Base-by-base conservation (phyloP, 176 grass and related monocot species). In the Carex parvula region DNA sequence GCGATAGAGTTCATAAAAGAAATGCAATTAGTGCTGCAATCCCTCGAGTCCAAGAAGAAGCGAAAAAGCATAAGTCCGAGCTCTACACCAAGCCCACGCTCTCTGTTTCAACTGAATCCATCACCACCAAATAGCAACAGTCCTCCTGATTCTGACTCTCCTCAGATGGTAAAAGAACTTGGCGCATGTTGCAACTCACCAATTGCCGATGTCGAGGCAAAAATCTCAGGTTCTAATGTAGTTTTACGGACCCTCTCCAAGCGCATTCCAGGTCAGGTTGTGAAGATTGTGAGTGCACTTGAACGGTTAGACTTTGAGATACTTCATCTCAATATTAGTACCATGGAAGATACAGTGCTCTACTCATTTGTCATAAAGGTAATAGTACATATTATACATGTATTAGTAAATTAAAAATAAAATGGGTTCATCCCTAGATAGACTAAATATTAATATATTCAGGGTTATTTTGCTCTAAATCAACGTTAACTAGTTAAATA, bases 281-380 rank as follows among this genome's bases (percentile, higher is more conserved):
- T 89, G 60, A 90, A 55, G 85, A 92, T 99, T 44, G 84, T 93
- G 42, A 85, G 83, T 32, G 58, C 90, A 64, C 89, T 99, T 9
- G 93, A 99, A 82, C 85, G 48, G 11, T 84, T 93, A 21, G 85
- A 94, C 53, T 89, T 98, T 11, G 89, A 98, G 84, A 88, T 95
- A 61, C 88, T 98, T 79, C 96, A 99, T 61, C 87, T 95, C 70
- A 99, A 99, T 80, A 95, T 99, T 74, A 95, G 91, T 83, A 93
- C 91, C 92, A 99, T 89, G 91, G 93, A 99, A 2, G 93, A 99
- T 82, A 93, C 93, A 26, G 93, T 93, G 17, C 92, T 99, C 69
- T 86, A 99, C 87, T 99, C 96, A 59, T 93, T 99, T 70, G 91
- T 99, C 87, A 85, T 95, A 65, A 99, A 95, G 92, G 94, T 93